Base-by-base conservation (phyloP, 129 eudicot genomes). In the carrot (Daucus carota) region DNA sequence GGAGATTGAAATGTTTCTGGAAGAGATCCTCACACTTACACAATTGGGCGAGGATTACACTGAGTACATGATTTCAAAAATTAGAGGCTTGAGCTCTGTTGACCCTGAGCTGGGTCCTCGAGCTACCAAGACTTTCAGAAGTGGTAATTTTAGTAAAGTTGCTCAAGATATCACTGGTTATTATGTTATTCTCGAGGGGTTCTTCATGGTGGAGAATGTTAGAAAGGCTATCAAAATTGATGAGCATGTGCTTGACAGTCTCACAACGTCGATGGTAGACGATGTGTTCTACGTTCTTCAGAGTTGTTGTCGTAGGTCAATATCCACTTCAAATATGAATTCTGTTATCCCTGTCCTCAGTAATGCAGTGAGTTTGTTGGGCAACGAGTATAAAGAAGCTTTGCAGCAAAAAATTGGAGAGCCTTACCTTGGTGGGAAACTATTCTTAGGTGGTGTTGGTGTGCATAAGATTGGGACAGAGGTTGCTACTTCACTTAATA, bases 201-300 rank as follows among this genome's bases (percentile, higher is more conserved):
- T 84, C 77, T 92, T 88, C 75, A 92, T 92, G 98, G 98, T 90
- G 80, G 98, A 92, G 42, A 92, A 90, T 85, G 94, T 92, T 26
- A 90, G 93, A 84, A 90, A 88, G 86, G 96, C 98, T 57, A 90
- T 90, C 54, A 88, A 80, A 80, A 90, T 92, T 54, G 96, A 92
- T 32, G 98, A 88, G 80, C 88, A 81, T 72, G 94, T 90, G 54
- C 74, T 77, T 40, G 98, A 92, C 75, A 90, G 96, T 71, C 87
- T 92, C 14, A 92, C 94, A 18, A 92, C 96, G 2, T 92, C 94
- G 22, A 88, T 90, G 98, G 98, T 92, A 80, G 96, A 92, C 83
- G 98, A 92, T 13, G 96, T 92, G 83, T 92, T 92, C 57, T 90
- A 92, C 76, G 93, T 92, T 65, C 48, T 92, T 79, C 96, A 90